phyloP scores from a whole-genome alignment of 2,329 filamentous ascomycete species.

The Cladosporium sp. region DNA sequence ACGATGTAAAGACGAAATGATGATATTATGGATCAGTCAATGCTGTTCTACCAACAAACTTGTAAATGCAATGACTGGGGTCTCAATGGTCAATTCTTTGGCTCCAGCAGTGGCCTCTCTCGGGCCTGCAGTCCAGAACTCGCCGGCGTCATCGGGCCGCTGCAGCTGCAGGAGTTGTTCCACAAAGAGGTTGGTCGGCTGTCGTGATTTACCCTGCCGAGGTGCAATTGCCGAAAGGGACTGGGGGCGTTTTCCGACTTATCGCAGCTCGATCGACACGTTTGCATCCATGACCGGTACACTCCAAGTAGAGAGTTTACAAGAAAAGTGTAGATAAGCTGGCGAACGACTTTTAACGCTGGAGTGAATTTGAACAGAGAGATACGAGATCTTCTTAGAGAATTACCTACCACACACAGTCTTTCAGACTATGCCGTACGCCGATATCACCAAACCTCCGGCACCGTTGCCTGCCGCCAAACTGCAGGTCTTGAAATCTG shows the following conservation, averaged over 20 bases:
- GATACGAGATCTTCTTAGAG: neutral
- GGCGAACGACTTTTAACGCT: neutral
- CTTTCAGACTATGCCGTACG: conserved; percentile 3
- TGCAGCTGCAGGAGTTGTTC: neutral
- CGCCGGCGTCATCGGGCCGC: neutral
- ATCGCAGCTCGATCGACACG: conserved; percentile 7
- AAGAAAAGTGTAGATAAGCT: neutral
- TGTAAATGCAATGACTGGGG: neutral
- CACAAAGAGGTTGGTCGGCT: neutral
- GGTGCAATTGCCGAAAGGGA: conserved; percentile 1
- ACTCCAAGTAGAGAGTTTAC: neutral
- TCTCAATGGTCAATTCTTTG: conserved; percentile 4
- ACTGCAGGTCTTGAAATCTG: conserved; percentile 27
- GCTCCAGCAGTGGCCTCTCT: neutral
- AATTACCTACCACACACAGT: neutral
- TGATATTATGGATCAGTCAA: neutral
- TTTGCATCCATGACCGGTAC: neutral
- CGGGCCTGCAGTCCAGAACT: neutral
- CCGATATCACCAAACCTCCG: conserved; percentile 18
- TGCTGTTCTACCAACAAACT: neutral
- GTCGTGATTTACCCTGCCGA: neutral
- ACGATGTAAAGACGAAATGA: neutral
- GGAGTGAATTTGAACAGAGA: neutral
- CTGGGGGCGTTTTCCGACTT: neutral
- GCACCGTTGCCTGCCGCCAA: conserved; percentile 27